A percentile compares a stretch with the other conserved stretches of the same genome.
These are phyloP conservation scores for Cladobotryum protrusum DNA, from an alignment of 2,329 filamentous ascomycete species.

Conservation along the genomic window DNA sequence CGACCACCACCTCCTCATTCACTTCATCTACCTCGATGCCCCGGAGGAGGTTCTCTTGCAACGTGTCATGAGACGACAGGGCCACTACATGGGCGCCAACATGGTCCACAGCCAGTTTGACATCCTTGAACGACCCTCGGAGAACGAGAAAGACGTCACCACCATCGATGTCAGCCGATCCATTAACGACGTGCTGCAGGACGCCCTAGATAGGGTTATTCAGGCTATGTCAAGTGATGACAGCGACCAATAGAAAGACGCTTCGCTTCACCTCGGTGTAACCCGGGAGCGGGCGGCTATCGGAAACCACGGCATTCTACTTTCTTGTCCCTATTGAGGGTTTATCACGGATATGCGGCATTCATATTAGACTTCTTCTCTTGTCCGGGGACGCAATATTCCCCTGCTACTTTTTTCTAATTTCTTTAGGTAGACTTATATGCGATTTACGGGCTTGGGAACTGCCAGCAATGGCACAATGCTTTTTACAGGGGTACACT, in stretches of 20 bases:
- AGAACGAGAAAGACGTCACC: conserved; percentile 66
- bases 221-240: conserved; percentile 38
- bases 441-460: no score
- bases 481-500: no score
- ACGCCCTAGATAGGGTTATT: conserved; percentile 52
- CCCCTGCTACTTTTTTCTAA: not conserved
- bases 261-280: not conserved
- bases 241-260: conserved; percentile 13
- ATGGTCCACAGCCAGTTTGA: conserved; percentile 95
- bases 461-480: no score
- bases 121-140: conserved; percentile 73
- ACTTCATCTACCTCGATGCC: conserved; percentile 88
- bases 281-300: not conserved
- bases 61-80: conserved; percentile 67
- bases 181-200: conserved; percentile 52
- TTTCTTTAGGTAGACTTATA: not conserved
- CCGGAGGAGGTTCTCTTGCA: conserved; percentile 67
- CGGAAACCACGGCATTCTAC: conserved; percentile 1
- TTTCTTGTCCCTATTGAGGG: not conserved
- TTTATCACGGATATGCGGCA: not conserved
- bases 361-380: conserved; percentile 1
- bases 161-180: conserved; percentile 60
- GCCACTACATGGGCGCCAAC: conserved; percentile 90
- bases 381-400: not conserved
- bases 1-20: conserved; percentile 65